Conservation (phyloP, 2,329 filamentous ascomycete genomes). For the Fusarium duplospermum region DNA sequence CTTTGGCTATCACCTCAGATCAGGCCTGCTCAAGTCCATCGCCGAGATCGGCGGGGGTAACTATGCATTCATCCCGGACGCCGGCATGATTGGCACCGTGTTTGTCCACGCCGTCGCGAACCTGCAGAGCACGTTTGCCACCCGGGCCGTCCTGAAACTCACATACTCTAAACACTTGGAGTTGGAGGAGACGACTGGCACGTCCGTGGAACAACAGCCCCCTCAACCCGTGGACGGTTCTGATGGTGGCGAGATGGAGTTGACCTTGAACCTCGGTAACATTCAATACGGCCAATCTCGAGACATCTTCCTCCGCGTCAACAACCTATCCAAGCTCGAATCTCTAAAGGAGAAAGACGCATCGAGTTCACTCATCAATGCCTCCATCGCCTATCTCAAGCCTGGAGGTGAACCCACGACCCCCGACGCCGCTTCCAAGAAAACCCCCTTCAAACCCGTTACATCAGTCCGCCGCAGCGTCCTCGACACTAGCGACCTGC, state of each 20-base stretch:
- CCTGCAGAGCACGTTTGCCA: conserved; percentile 68
- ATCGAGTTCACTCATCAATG: conserved; percentile 45
- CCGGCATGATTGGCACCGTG: conserved; percentile 72
- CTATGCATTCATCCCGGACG: conserved; percentile 71
- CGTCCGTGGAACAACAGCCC: conserved; percentile 51
- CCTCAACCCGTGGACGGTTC: conserved; percentile 28
- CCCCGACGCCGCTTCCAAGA: conserved; percentile 7
- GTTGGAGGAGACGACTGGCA: conserved; percentile 55
- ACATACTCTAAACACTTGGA: conserved; percentile 51
- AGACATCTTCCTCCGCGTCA: conserved; percentile 61
- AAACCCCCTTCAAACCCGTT: not conserved
- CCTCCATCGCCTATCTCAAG: conserved; percentile 50
- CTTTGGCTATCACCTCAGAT: conserved; percentile 49
- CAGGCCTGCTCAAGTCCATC: conserved; percentile 69
- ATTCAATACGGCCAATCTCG: conserved; percentile 71
- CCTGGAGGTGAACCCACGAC: conserved; percentile 19
- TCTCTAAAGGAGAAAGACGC: conserved; percentile 1
- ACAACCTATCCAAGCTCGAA: conserved; percentile 33
- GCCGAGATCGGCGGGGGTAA: conserved; percentile 67
- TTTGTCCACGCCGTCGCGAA: conserved; percentile 73
- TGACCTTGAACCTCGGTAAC: conserved; percentile 61
- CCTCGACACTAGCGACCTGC: conserved; percentile 40
- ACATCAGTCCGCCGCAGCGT: conserved; percentile 27
- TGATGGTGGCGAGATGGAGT: conserved; percentile 28
- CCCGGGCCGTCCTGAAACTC: conserved; percentile 57